Evolutionary conservation across 169 alveolate genomes (phyloP), one percentile per base, ranked within the genome.

Genomic region (Plasmodium adleri): DNA sequence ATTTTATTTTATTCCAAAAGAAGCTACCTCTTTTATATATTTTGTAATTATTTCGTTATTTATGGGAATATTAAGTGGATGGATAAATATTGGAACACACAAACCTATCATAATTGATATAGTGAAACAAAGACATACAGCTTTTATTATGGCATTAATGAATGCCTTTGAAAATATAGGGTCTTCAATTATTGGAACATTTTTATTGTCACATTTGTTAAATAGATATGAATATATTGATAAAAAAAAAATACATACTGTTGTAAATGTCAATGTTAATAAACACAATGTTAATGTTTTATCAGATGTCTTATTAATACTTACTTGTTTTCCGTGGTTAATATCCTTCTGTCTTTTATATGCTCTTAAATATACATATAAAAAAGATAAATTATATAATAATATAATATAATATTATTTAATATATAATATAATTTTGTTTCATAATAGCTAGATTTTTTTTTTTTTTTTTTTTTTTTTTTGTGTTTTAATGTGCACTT

Each of bases 21-120:
- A 92, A 15, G 87, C 92, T 6, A 59, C 45, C n/a, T 85, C 74
- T 56, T 92, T 92, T 59, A 52, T 75, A 4, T 87, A 75, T n/a
- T 92, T 80, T 88, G 71, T 92, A 28, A 43, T 92, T 12, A 80
- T 92, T 52, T 88, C 93, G 6, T 63, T 92, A 56, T 59, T 92
- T 56, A 92, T 92, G 80, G 94, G 94, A n/a, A 70, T 92, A 45
- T 66, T 92, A 92, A 92, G 93, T 49, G 94, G 94, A 17, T 92
- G 94, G 94, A 89, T 92, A 66, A 92, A 92, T 32, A 92, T 92
- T 17, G 94, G 94, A 20, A 90, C 94, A 1, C 89, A 89, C 26
- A 92, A 92, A 12, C 94, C 94, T 8, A 92, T 92, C 58, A 49
- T 92, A 50, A 88, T 92, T 64, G 92, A 92, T 67, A 92, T 92